Conservation (phyloP, 148 eudicot species). For the Arbutus unedo region DNA sequence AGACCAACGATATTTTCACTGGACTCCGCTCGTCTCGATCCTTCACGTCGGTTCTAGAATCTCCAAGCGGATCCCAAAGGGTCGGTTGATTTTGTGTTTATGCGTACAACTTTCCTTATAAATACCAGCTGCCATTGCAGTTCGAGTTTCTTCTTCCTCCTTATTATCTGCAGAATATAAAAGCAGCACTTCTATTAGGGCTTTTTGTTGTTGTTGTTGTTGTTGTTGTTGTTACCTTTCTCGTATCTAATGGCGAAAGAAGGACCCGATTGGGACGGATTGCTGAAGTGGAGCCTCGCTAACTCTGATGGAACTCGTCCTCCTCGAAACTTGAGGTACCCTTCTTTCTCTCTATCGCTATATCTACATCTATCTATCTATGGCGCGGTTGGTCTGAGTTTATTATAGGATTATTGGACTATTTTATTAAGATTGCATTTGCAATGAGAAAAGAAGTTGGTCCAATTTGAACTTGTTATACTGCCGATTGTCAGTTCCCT, state of each 20-base stretch:
- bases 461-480: no score
- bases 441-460: no score
- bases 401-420: no score
- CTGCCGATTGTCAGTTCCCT: no score
- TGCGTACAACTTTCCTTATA: no score
- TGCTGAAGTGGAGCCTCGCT: slow-evolving; percentile 88
- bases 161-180: neutral
- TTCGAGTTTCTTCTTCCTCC: neutral
- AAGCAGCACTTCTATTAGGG: neutral
- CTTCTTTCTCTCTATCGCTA: neutral
- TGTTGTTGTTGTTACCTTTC: neutral
- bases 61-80: neutral
- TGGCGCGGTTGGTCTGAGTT: no score
- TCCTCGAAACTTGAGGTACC: slow-evolving; percentile 65
- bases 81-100: neutral
- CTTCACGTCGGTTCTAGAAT: slow-evolving; percentile 12
- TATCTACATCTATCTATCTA: neutral
- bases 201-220: neutral
- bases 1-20: neutral
- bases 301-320: slow-evolving; percentile 73
- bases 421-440: no score
- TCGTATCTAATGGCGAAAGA: slow-evolving; percentile 48
- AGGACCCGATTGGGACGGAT: slow-evolving; percentile 84
- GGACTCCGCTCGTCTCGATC: neutral
- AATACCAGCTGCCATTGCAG: neutral